Evolutionary conservation across 257 asterid genomes (phyloP).

Genomic region (Solanum boliviense): DNA sequence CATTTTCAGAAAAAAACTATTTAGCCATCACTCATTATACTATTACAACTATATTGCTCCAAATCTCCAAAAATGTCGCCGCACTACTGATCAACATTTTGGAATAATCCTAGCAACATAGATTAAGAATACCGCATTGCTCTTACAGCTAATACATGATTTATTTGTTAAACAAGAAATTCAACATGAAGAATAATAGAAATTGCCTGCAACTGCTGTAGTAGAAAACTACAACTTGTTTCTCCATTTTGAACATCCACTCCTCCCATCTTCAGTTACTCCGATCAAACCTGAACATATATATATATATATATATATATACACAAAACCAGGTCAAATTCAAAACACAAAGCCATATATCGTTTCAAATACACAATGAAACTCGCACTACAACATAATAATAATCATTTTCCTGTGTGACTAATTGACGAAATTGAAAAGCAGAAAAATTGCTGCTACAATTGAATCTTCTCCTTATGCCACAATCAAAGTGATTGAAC

Average conservation of each 20-base stretch:
- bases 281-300: neutral
- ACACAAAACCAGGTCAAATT: neutral
- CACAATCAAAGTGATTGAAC: neutral
- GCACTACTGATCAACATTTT: neutral
- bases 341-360: neutral
- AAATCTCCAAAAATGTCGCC: neutral
- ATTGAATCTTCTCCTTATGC: neutral
- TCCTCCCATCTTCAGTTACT: conserved; percentile 46
- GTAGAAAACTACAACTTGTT: conserved; percentile 70
- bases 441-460: neutral
- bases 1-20: conserved; percentile 5
- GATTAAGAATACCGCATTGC: neutral
- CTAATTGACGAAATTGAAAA: neutral
- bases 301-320: neutral
- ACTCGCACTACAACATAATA: neutral
- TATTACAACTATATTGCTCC: neutral
- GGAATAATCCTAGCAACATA: neutral
- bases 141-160: neutral
- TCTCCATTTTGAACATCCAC: conserved; percentile 42
- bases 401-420: neutral
- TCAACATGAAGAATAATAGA: neutral
- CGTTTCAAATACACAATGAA: neutral
- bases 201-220: conserved; percentile 73
- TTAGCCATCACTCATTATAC: neutral
- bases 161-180: neutral